These are phyloP conservation scores for Pezicula neosporulosa DNA, from an alignment of 2,329 filamentous ascomycete genomes.

Conservation along the genomic window DNA sequence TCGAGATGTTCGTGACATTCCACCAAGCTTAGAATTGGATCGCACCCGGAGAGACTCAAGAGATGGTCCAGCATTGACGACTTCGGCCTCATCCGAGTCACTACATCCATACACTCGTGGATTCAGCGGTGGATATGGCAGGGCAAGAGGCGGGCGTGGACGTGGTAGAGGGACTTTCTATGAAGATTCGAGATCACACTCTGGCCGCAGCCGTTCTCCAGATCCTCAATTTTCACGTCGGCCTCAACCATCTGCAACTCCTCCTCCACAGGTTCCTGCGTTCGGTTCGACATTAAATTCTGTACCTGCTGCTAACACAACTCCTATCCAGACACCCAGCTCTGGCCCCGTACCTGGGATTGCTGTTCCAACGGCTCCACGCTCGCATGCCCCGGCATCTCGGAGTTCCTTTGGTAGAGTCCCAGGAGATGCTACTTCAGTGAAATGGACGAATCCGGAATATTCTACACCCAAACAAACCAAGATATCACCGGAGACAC, in stretches of 20 bases:
- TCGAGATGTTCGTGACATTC: conserved; percentile 45
- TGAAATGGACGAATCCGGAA: conserved; percentile 3
- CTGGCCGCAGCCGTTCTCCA: conserved; percentile 26
- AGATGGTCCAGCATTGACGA: conserved; percentile 70
- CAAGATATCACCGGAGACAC: not conserved
- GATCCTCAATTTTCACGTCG: conserved; percentile 27
- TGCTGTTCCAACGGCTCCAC: conserved; percentile 23
- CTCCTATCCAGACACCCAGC: conserved; percentile 1
- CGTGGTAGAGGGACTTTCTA: conserved; percentile 49
- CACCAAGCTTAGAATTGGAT: conserved; percentile 62
- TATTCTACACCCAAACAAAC: conserved; percentile 1
- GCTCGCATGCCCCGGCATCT: conserved; percentile 4
- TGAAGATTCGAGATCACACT: conserved; percentile 48
- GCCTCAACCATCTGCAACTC: conserved; percentile 44
- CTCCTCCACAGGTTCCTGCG: conserved; percentile 50
- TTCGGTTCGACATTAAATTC: conserved; percentile 39
- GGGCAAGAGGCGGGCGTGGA: conserved; percentile 47
- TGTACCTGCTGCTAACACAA: conserved; percentile 2
- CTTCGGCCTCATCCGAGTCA: conserved; percentile 67
- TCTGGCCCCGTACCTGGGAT: conserved; percentile 19
- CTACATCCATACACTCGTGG: conserved; percentile 28
- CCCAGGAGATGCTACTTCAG: not conserved
- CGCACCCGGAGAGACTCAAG: conserved; percentile 66
- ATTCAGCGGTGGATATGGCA: conserved; percentile 43
- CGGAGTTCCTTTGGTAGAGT: conserved; percentile 1